A percentile compares a stretch with the other conserved stretches of the same genome.
These are phyloP conservation scores for Mimosa pudica DNA, from an alignment of 306 rosid species.

Conservation along the genomic window DNA sequence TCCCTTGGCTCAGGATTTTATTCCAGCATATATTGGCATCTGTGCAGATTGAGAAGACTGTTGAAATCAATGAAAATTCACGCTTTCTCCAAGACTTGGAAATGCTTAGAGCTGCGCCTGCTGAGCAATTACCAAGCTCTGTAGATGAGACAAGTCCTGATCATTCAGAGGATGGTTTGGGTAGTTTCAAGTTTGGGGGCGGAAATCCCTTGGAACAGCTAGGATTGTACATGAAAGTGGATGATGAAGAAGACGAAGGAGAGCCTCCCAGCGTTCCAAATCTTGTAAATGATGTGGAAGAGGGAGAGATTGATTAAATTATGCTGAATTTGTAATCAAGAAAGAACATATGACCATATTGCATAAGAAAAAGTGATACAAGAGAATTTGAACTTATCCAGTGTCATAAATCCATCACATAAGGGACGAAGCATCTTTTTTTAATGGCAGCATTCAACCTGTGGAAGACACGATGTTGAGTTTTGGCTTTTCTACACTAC, in stretches of 20 bases:
- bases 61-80: conserved; percentile 79
- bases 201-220: conserved; percentile 76
- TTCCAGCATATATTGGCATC: conserved; percentile 34
- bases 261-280: conserved; percentile 53
- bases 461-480: conserved; percentile 12
- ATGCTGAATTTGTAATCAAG: conserved; percentile 28
- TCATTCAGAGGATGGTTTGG: conserved; percentile 65
- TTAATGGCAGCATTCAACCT: conserved; percentile 22
- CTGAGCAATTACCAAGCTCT: conserved; percentile 61
- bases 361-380: background rate
- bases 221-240: conserved; percentile 76
- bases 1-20: conserved; percentile 30
- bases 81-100: conserved; percentile 77
- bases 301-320: conserved; percentile 79
- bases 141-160: conserved; percentile 77
- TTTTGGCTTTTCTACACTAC: conserved; percentile 13
- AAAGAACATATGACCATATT: conserved; percentile 21
- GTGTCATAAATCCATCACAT: conserved; percentile 19
- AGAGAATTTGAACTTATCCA: conserved; percentile 34
- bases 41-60: conserved; percentile 83
- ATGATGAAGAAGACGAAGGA: conserved; percentile 81
- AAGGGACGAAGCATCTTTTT: conserved; percentile 16
- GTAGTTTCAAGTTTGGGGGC: conserved; percentile 73
- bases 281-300: conserved; percentile 71
- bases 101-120: conserved; percentile 69